phyloP scores from a whole-genome alignment of 495 filamentous ascomycete genomes.

The Tuber microsphaerosporum region DNA sequence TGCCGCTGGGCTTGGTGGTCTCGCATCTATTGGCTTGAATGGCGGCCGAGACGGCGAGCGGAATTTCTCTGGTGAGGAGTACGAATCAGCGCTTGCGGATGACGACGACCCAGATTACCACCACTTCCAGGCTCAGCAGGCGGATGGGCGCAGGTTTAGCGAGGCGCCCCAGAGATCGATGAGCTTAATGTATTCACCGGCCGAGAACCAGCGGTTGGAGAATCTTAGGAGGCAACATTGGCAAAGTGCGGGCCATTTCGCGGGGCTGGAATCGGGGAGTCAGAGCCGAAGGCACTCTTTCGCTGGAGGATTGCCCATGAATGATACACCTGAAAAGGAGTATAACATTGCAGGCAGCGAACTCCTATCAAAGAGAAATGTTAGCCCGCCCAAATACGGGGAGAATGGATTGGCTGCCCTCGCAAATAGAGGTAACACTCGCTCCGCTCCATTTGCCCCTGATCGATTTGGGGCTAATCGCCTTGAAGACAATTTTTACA shows the following conservation, averaged over 20 bases:
- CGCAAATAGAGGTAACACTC: conserved; percentile 31
- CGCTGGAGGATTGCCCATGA: conserved; percentile 47
- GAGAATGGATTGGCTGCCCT: conserved; percentile 34
- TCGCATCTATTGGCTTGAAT: conserved; percentile 22
- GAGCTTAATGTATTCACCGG: conserved; percentile 35
- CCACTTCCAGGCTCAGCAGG: conserved; percentile 36
- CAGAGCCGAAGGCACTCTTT: conserved; percentile 97
- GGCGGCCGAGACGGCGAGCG: conserved; percentile 35
- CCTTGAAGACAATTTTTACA: conserved; percentile 36
- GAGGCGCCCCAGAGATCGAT: conserved; percentile 40
- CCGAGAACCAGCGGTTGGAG: conserved; percentile 69
- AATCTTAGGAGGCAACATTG: conserved; percentile 76
- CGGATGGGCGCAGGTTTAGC: conserved; percentile 30
- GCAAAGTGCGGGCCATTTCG: conserved; percentile 74
- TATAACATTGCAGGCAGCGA: conserved; percentile 26
- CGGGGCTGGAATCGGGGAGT: conserved; percentile 44
- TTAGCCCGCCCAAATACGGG: conserved; percentile 31
- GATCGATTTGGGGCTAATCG: conserved; percentile 15
- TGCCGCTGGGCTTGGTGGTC: conserved; percentile 20
- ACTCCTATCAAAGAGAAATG: conserved; percentile 34
- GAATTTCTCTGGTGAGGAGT: conserved; percentile 28
- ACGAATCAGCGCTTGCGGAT: conserved; percentile 40
- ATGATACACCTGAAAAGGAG: conserved; percentile 31
- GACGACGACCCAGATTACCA: conserved; percentile 39
- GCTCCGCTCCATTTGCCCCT: conserved; percentile 33